These are phyloP conservation scores for Picochlorum sp. DNA, from an alignment of 139 green algal species.

Conservation along the genomic window DNA sequence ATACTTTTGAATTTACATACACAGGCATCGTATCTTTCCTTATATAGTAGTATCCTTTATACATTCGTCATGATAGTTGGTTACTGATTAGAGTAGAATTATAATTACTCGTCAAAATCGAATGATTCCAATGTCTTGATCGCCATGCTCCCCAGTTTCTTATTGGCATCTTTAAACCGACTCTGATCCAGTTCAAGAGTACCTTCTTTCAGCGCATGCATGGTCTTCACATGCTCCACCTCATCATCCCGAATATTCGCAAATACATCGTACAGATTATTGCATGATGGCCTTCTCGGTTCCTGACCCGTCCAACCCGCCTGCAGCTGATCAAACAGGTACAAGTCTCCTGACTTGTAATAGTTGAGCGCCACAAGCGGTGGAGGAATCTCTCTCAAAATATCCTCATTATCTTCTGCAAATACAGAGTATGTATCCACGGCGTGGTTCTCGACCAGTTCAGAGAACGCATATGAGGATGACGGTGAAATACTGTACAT, in stretches of 20 bases:
- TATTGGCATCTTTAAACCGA: not conserved
- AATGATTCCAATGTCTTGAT: not conserved
- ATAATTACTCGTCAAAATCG: not conserved
- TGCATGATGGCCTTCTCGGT: constrained; percentile 33
- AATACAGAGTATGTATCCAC: constrained; percentile 86
- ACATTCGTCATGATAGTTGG: too few relatives aligned
- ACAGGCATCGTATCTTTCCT: too few relatives aligned
- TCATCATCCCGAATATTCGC: constrained; percentile 87
- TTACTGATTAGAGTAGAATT: constrained; percentile 4
- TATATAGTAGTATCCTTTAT: too few relatives aligned
- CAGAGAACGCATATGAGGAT: constrained; percentile 89
- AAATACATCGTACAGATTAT: constrained; percentile 81
- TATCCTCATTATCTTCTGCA: constrained; percentile 58
- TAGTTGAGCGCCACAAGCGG: constrained; percentile 83
- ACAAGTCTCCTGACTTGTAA: constrained; percentile 78
- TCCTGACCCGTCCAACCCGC: constrained; percentile 25
- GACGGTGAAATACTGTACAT: constrained; percentile 68
- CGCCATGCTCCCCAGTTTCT: not conserved
- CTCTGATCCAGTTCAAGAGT: constrained; percentile 19
- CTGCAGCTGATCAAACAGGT: constrained; percentile 73
- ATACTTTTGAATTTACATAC: not conserved
- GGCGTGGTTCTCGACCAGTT: constrained; percentile 78
- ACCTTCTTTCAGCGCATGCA: constrained; percentile 71
- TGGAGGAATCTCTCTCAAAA: constrained; percentile 71
- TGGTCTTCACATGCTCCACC: constrained; percentile 87